These are phyloP conservation scores for Trichomonascaceae sp. DNA, from an alignment of 1,139 yeast species.

Conservation along the genomic window DNA sequence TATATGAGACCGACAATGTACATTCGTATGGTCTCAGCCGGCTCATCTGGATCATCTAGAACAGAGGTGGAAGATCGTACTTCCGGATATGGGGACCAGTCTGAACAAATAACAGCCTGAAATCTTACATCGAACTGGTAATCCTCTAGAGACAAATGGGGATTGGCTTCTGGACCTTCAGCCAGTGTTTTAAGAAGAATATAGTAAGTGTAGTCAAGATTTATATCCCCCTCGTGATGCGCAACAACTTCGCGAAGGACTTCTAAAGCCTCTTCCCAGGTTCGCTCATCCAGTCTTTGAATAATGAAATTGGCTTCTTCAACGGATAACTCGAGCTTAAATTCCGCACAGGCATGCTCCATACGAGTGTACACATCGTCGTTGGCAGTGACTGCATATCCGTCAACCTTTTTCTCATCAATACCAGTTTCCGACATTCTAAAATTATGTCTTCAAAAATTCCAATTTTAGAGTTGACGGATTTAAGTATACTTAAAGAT, in stretches of 20 bases:
- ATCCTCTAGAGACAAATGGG: conserved; percentile 15
- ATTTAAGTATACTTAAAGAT: background rate
- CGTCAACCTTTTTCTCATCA: conserved; percentile 1
- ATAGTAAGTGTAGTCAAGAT: conserved; percentile 30
- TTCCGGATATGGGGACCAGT: conserved; percentile 47
- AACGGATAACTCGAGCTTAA: conserved; percentile 8
- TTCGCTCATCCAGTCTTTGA: conserved; percentile 33
- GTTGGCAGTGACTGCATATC: background rate
- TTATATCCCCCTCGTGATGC: conserved; percentile 45
- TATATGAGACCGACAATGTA: conserved; percentile 36
- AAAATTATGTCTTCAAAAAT: background rate
- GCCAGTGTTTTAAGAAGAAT: conserved; percentile 26
- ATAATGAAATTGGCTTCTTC: conserved; percentile 31
- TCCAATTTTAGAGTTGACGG: background rate
- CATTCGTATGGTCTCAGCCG: conserved; percentile 43
- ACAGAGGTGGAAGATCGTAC: conserved; percentile 43
- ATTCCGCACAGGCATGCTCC: conserved; percentile 7
- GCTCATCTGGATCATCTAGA: conserved; percentile 38
- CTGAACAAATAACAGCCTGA: conserved; percentile 39
- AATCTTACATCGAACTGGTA: conserved; percentile 34
- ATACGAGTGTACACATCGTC: background rate
- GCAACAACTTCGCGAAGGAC: conserved; percentile 38
- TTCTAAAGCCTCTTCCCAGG: conserved; percentile 35
- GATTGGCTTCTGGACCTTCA: conserved; percentile 17
- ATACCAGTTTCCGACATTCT: background rate